Evolutionary conservation across 208 protist species (phyloP), one percentile per base, ranked within the genome.

Genomic region (Porcisia hertigi): DNA sequence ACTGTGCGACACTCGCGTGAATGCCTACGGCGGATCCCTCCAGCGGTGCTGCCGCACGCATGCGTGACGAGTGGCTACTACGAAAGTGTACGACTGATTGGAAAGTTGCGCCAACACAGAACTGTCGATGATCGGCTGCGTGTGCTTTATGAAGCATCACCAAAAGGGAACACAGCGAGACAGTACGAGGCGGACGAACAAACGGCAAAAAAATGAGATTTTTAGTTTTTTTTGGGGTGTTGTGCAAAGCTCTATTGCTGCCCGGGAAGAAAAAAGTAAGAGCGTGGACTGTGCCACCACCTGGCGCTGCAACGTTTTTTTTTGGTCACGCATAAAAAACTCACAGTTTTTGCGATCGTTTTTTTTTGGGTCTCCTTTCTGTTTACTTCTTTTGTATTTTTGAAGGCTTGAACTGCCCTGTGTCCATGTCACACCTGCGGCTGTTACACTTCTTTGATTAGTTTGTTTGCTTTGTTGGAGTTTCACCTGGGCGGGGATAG

Each of bases 41-140:
- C 79, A 3, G 52, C 62, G 8, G 30, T 80, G 14, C 82, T 94
- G 3, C 89, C 89, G 9, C 36, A 54, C 36, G 69, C 77, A 7
- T 96, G 92, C 73, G 82, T 79, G 53, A 45, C 87, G 69, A 94
- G 83, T n/a, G 83, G 77, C 60, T 96, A 96, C 85, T 94, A 93
- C 82, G 78, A 77, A n/a, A 87, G 85, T 43, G 91, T 95, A n/a
- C 65, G 84, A 39, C 80, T 95, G 57, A 80, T 88, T 34, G 87
- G 87, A 5, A 83, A 75, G 75, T 72, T 92, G 73, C 83, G 78
- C 70, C 60, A 81, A 55, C 70, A 79, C 39, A 55, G 80, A 49
- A 69, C 34, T 36, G 75, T 45, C 12, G 71, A 76, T 69, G 74
- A 62, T 20, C 66, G 69, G 1, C 77, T 77, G 3, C 72, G 64